Evolutionary conservation across 2,329 filamentous ascomycete genomes (phyloP), one percentile per base, ranked within the genome.

Genomic region (Pyricularia pennisetigena): DNA sequence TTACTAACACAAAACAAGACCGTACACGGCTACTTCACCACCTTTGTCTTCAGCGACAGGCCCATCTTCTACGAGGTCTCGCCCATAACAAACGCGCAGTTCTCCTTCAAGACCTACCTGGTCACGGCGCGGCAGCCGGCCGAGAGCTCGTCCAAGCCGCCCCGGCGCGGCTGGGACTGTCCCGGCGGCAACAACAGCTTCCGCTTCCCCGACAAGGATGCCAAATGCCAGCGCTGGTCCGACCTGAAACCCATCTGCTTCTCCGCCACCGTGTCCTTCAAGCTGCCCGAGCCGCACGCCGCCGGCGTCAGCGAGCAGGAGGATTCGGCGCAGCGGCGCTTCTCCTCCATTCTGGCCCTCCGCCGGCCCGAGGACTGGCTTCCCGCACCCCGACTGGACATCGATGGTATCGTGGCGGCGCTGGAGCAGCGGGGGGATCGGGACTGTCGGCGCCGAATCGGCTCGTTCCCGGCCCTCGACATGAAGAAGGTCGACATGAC

Each of bases 401-500:
- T 86, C 62, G 78, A 81, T 23, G 71, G 73, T 4, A 65, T 82
- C 26, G 75, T 79, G 2, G 72, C 74, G 1, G 67, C 75, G 5
- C 78, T 81, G 16, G 79, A 79, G 2, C 72, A 76, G 61, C 72
- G 76, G 16, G 29, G 49, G 1, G 64, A 35, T n/a, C 2, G 2
- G 10, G 75, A 78, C 2, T 61, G 57, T 5, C 57, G 6, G 57
- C 24, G 8, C 9, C 57, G 23, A 23, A 74, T 78, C 1, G 82
- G 82, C 2, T 74, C 74, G 0, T 86, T 86, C 68, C 84, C 84
- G 8, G 76, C 80, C 0, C 76, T 85, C 2, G 80, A 85, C 65
- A 84, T 86, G 81, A 80, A 80, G 72, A 85, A 85, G 74, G 84
- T 86, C 8, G 83, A 86, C 72, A 82, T 86, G 80, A 70, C 70